Base-by-base conservation (phyloP, 257 asterid genomes). In the Dorcoceras hygrometricum region DNA sequence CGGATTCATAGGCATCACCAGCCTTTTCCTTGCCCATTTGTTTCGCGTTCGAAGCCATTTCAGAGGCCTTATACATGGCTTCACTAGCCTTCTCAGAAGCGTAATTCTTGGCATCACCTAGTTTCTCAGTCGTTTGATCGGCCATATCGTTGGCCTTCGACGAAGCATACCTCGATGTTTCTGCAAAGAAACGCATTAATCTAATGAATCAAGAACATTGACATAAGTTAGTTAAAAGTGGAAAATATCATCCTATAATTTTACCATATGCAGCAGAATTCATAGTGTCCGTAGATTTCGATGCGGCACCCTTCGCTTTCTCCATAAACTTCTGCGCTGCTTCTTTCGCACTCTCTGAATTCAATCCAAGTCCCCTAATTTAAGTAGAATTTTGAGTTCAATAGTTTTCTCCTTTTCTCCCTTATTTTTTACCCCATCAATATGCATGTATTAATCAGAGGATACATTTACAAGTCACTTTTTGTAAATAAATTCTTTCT, bases 251-350 rank as follows among this genome's bases (percentile, higher is more conserved):
- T 8, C 1, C 24, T 25, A 8, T 19, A 12, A 3, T 8, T 26
- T 14, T 55, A 87, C 92, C 89, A 26, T 68, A 22, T 31, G 89
- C 89, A 16, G 85, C 86, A 19, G 79, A 71, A 48, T 70, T 77
- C 48, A 83, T 20, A 0, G 81, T 8, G 3, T 75, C 79, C 4
- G 79, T 64, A 57, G 88, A 71, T 59, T 78, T 59, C 1, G 86
- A 69, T 14, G 85, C 86, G n/a, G 87, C 91, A 19, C 66, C 81
- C 19, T 78, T 71, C 6, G 81, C 81, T 10, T 75, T 77, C 25
- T 77, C 78, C 23, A 70, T 59, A 0, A 78, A 19, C 23, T 63
- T 63, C 0, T 65, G 71, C 25, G 85, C 79, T 20, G 70, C 69
- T 14, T 76, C 79, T 63, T 77, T 75, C 0, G 76, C 73, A 36